Evolutionary conservation across 306 rosid genomes (phyloP).

Genomic region (Glycyrrhiza uralensis): DNA sequence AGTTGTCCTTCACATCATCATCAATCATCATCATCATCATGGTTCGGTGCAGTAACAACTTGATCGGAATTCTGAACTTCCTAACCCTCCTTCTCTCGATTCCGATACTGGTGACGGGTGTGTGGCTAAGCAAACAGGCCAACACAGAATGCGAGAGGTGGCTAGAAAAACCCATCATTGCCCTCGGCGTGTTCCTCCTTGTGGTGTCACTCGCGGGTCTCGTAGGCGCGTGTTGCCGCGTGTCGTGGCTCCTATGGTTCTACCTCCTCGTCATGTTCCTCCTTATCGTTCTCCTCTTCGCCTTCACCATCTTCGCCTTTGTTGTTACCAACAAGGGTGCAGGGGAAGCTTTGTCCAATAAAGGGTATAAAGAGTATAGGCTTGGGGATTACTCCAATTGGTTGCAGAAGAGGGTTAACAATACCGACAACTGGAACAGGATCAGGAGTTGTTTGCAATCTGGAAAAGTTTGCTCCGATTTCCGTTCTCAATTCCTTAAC

Average conservation of each 20-base stretch:
- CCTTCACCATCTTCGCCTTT: slow-evolving; percentile 66
- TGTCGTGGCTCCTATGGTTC: slow-evolving; percentile 70
- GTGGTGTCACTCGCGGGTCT: slow-evolving; percentile 67
- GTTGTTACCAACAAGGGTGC: slow-evolving; percentile 70
- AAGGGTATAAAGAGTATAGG: slow-evolving; percentile 68
- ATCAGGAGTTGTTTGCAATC: slow-evolving; percentile 60
- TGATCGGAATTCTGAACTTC: slow-evolving; percentile 65
- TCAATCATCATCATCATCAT: background rate
- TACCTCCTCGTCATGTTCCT: slow-evolving; percentile 79
- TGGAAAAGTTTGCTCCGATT: slow-evolving; percentile 48
- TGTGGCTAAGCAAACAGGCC: slow-evolving; percentile 66
- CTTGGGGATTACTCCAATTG: slow-evolving; percentile 85
- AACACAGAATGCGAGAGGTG: slow-evolving; percentile 61
- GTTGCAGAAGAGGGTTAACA: slow-evolving; percentile 69
- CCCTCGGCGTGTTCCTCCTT: slow-evolving; percentile 62
- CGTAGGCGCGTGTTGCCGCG: slow-evolving; percentile 68
- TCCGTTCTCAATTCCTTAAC: background rate
- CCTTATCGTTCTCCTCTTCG: slow-evolving; percentile 56
- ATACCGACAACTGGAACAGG: slow-evolving; percentile 49
- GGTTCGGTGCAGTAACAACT: slow-evolving; percentile 54
- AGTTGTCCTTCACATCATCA: background rate
- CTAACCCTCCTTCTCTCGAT: slow-evolving; percentile 62
- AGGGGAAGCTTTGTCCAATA: slow-evolving; percentile 33
- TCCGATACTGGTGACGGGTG: slow-evolving; percentile 54
- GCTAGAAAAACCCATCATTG: slow-evolving; percentile 57